Evolutionary conservation across 768 basidiomycete genomes (phyloP), one percentile per base, ranked within the genome.

Genomic region (Suillus sp.): DNA sequence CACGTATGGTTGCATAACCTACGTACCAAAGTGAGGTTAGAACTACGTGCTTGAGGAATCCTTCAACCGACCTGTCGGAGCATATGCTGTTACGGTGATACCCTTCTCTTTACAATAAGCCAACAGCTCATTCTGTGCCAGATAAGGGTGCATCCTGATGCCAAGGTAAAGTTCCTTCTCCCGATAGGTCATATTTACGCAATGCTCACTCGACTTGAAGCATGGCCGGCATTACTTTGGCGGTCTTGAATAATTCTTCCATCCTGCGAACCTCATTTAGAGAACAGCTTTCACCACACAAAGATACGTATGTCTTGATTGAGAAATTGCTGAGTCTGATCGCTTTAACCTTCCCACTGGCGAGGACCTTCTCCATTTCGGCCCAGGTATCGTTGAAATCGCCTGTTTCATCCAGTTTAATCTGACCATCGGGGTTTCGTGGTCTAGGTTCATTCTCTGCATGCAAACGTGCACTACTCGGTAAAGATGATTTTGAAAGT

Each of bases 301-400:
- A 25, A 56, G 55, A 22, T 10, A 38, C 34, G 14, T 22, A 55
- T 74, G 64, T 75, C 60, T 77, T 75, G 61, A 78, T 71, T 11
- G 71, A 73, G 63, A 77, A 78, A 58, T 78, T 78, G 34, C 73
- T 71, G 18, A 79, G 71, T 27, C 77, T 74, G 34, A 74, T 73
- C 22, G 72, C 70, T n/a, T 70, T 72, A 51, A 63, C 72, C 65
- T 67, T 73, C 59, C 62, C 67, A 48, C 32, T 62, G 50, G 30
- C 66, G 51, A 56, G 65, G 11, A 62, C 61, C 20, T 70, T 60
- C 45, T 75, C 71, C 69, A 76, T 72, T 22, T 68, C 60, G 9
- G 63, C 64, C 76, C 74, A 77, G 2, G 73, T 74, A 34, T 77
- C 71, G 11, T 51, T 59, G 42, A 74, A 62, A 22, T 67, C 68